Percentiles rank a stretch among this genome's conserved stretches.
phyloP scores from a whole-genome alignment of 352 stramenopile genomes.

The Albugo candida region DNA sequence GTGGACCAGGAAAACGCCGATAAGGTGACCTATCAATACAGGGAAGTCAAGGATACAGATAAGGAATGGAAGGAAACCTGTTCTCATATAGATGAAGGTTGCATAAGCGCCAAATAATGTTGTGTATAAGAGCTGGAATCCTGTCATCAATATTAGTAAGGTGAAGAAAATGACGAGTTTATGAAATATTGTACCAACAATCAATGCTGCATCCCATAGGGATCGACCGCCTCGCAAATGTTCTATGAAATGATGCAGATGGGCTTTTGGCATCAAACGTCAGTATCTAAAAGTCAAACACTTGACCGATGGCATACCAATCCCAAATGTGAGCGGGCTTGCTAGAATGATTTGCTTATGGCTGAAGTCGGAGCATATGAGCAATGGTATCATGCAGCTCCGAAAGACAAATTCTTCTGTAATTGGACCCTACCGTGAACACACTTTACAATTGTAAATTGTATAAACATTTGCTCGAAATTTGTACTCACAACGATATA shows the following conservation, averaged over 20 bases:
- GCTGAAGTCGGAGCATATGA: slow-evolving; percentile 66
- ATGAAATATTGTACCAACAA: slow-evolving; percentile 27
- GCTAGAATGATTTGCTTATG: slow-evolving; percentile 67
- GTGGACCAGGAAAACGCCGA: slow-evolving; percentile 79
- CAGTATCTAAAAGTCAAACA: background rate
- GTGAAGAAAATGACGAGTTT: background rate
- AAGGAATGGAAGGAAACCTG: slow-evolving; percentile 18
- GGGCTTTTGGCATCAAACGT: slow-evolving; percentile 17
- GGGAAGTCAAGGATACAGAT: background rate
- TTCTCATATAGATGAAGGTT: slow-evolving; percentile 86
- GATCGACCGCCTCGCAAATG: slow-evolving; percentile 50
- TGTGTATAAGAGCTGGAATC: slow-evolving; percentile 91
- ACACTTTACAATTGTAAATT: background rate
- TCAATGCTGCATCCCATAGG: slow-evolving; percentile 44
- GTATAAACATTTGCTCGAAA: background rate
- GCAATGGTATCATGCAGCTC: slow-evolving; percentile 82
- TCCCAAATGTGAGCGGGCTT: slow-evolving; percentile 87
- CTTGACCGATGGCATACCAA: slow-evolving; percentile 40
- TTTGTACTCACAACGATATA: slow-evolving; percentile 39
- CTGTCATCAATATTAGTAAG: slow-evolving; percentile 11
- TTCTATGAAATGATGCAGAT: slow-evolving; percentile 76
- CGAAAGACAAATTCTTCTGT: slow-evolving; percentile 93
- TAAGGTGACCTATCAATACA: slow-evolving; percentile 44
- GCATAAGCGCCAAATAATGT: slow-evolving; percentile 89
- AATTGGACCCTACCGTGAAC: slow-evolving; percentile 53